Evolutionary conservation across 148 eudicot genomes (phyloP).

Genomic region (Chenopodium berlandieri): DNA sequence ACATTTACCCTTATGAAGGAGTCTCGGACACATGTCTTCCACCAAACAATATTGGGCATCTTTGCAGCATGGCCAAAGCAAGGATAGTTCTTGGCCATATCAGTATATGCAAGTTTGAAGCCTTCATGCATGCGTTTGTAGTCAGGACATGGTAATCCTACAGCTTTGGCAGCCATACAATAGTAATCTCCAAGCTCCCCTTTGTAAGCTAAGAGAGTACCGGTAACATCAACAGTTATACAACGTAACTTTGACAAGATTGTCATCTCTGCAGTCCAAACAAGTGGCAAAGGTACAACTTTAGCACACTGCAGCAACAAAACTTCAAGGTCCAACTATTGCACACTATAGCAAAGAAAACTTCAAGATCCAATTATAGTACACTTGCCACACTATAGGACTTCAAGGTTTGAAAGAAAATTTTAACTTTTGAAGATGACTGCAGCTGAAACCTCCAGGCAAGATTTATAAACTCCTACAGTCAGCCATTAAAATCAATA

Average conservation of each 20-base stretch:
- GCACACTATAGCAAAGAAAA: not conserved
- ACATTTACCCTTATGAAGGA: constrained; percentile 71
- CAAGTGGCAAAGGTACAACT: constrained; percentile 1
- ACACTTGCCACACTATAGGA: not conserved
- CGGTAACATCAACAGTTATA: constrained; percentile 92
- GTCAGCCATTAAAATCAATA: not conserved
- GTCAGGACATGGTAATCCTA: constrained; percentile 91
- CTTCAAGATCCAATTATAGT: not conserved
- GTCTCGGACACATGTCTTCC: constrained; percentile 90
- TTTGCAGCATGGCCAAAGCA: constrained; percentile 86
- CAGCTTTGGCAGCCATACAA: constrained; percentile 97
- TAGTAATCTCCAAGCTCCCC: constrained; percentile 97
- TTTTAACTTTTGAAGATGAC: constrained; percentile 6
- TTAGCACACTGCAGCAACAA: not conserved
- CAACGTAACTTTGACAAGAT: constrained; percentile 64
- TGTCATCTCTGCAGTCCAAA: constrained; percentile 37
- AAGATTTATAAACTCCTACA: not conserved
- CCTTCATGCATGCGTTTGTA: constrained; percentile 93
- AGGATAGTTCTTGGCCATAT: constrained; percentile 88
- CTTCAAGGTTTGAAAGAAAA: not conserved
- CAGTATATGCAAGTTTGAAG: constrained; percentile 77
- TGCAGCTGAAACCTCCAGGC: constrained; percentile 2
- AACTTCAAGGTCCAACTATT: not conserved
- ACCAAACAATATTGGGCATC: constrained; percentile 94
- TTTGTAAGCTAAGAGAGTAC: constrained; percentile 91